Conservation (phyloP, 176 grass and related monocot species). For the Phoenix dactylifera region DNA sequence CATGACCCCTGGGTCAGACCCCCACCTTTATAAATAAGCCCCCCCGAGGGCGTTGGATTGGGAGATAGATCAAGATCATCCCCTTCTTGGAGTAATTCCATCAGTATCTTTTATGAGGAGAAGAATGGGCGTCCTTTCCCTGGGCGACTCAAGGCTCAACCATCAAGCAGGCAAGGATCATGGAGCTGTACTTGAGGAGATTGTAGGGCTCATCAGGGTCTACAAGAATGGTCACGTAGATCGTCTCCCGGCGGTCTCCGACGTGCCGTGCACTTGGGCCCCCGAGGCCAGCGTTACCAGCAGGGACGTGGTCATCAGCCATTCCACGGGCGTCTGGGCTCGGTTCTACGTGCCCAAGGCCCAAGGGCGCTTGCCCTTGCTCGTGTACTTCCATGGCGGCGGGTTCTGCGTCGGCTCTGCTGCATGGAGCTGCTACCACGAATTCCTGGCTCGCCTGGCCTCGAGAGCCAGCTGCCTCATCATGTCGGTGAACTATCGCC, state of each 20-base stretch:
- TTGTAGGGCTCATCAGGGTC: conserved; percentile 60
- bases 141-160: conserved; percentile 39
- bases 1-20: no score
- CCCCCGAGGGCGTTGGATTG: no score
- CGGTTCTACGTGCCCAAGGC: conserved; percentile 53
- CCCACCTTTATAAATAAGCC: no score
- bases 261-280: conserved; percentile 62
- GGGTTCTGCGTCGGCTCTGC: conserved; percentile 91
- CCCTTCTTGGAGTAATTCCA: no score
- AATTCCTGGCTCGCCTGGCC: conserved; percentile 53
- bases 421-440: conserved; percentile 88
- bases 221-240: conserved; percentile 71
- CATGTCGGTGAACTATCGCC: conserved; percentile 72
- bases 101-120: background rate
- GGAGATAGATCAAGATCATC: no score
- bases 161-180: conserved; percentile 25
- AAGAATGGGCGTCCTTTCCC: conserved; percentile 63
- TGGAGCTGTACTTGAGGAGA: conserved; percentile 64
- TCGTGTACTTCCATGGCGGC: conserved; percentile 95
- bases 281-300: conserved; percentile 22
- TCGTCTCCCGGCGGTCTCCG: conserved; percentile 47
- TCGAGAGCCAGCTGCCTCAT: conserved; percentile 44
- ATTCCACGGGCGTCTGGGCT: conserved; percentile 47
- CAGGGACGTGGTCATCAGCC: conserved; percentile 41
- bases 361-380: conserved; percentile 31